These are phyloP conservation scores for Diaporthe ilicicola DNA, from an alignment of 2,329 filamentous ascomycete genomes.

Conservation along the genomic window DNA sequence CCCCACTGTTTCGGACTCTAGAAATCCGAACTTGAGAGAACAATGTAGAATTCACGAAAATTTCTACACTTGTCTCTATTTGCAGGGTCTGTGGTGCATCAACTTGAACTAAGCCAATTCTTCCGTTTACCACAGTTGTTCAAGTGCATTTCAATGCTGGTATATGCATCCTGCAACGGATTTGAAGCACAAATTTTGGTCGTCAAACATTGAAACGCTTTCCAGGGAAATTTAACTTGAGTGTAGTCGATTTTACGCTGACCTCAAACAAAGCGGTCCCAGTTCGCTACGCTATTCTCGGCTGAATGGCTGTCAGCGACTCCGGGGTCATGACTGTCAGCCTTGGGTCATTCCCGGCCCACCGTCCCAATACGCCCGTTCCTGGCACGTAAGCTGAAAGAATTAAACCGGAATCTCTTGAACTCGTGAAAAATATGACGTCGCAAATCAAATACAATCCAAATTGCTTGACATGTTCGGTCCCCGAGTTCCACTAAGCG, in stretches of 20 bases:
- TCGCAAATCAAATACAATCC: neutral
- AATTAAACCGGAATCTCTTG: neutral
- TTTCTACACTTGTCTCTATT: no score
- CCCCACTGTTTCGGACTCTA: no score
- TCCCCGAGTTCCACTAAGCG: neutral
- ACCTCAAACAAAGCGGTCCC: accelerated
- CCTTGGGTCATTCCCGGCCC: neutral
- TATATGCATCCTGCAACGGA: no score
- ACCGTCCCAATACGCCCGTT: neutral
- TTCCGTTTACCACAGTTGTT: no score
- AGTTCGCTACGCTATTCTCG: neutral
- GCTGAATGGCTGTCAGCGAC: neutral
- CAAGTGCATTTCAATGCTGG: neutral
- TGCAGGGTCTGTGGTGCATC: neutral
- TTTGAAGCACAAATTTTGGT: no score
- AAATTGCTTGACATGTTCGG: neutral
- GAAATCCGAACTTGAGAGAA: no score
- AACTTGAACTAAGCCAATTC: neutral
- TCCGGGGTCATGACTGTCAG: neutral
- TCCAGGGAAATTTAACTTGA: no score
- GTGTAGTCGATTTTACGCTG: neutral
- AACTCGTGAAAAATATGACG: neutral
- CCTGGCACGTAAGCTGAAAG: no score
- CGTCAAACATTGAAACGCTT: no score
- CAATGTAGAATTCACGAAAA: neutral